Evolutionary conservation across 225 moss, liverwort and hornwort species (phyloP).

Genomic region (Rhytidiadelphus loreus): DNA sequence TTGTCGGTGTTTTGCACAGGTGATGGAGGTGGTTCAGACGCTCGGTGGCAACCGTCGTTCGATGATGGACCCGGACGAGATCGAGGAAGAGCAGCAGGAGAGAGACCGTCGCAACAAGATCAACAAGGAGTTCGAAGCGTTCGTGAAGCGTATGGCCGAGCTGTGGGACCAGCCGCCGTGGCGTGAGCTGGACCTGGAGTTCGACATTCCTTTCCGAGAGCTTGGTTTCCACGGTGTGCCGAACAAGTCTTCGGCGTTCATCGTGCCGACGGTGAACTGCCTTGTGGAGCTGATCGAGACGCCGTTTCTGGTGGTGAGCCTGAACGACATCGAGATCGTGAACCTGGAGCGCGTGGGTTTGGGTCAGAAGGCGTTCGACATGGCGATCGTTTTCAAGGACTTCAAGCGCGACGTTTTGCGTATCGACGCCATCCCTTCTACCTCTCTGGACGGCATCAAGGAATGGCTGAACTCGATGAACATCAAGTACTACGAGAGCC

Average conservation of each 20-base stretch:
- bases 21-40: constrained; percentile 98
- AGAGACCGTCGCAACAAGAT: constrained; percentile 97
- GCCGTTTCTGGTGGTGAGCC: constrained; percentile 86
- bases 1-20: not conserved
- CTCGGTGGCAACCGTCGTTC: constrained; percentile 87
- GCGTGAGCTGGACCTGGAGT: constrained; percentile 92
- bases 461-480: constrained; percentile 99
- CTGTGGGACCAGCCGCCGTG: constrained; percentile 94
- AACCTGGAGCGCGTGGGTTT: constrained; percentile 94
- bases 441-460: constrained; percentile 93
- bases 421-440: constrained; percentile 91
- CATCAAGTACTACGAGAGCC: constrained; percentile 98
- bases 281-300: constrained; percentile 93
- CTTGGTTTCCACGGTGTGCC: constrained; percentile 98
- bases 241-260: constrained; percentile 96
- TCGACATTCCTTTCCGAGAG: constrained; percentile 95
- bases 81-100: constrained; percentile 98
- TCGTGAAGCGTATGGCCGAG: constrained; percentile 94
- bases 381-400: constrained; percentile 99
- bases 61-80: constrained; percentile 96
- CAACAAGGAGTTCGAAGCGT: constrained; percentile 93
- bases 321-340: constrained; percentile 99
- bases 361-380: constrained; percentile 98
- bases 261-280: constrained; percentile 96
- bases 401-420: constrained; percentile 95